Percentiles rank a stretch among this genome's conserved stretches.
Evolutionary conservation across 805 yeast species (phyloP).

Genomic region (Torulaspora quercuum): DNA sequence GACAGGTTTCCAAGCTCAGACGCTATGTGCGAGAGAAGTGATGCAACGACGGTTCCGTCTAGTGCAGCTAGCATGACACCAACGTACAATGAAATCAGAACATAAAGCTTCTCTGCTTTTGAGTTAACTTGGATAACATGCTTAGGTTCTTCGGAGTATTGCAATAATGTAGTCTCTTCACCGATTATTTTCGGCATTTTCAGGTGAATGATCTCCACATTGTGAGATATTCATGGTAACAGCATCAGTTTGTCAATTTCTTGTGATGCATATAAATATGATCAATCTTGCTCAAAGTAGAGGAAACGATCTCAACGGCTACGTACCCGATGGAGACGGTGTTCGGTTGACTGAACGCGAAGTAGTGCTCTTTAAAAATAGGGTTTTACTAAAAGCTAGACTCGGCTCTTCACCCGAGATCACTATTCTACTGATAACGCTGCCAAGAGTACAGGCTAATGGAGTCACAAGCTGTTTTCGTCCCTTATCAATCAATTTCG

Average conservation of each 20-base stretch:
- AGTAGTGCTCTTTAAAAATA: conserved; percentile 1
- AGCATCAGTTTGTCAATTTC: not conserved
- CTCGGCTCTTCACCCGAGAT: conserved; percentile 8
- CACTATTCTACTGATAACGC: not conserved
- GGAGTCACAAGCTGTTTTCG: not conserved
- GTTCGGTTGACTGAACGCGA: conserved; percentile 1
- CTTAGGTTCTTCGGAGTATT: conserved; percentile 1
- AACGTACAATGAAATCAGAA: conserved; percentile 34
- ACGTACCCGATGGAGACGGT: not conserved
- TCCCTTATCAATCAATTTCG: not conserved
- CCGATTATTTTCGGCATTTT: conserved; percentile 4
- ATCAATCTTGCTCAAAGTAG: not conserved
- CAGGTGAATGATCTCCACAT: not conserved
- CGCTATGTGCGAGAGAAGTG: conserved; percentile 61
- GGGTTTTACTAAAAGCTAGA: conserved; percentile 4
- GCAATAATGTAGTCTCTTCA: conserved; percentile 8
- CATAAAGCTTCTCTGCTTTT: conserved; percentile 10
- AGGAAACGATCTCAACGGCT: not conserved
- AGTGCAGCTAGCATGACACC: conserved; percentile 59
- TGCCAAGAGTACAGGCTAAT: not conserved
- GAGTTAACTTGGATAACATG: conserved; percentile 8
- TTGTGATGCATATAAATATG: not conserved
- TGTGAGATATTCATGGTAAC: too few species aligned
- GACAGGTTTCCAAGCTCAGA: conserved; percentile 64
- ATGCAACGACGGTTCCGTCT: conserved; percentile 66